phyloP scores from a whole-genome alignment of 768 basidiomycete genomes.

The Suillus sp. region DNA sequence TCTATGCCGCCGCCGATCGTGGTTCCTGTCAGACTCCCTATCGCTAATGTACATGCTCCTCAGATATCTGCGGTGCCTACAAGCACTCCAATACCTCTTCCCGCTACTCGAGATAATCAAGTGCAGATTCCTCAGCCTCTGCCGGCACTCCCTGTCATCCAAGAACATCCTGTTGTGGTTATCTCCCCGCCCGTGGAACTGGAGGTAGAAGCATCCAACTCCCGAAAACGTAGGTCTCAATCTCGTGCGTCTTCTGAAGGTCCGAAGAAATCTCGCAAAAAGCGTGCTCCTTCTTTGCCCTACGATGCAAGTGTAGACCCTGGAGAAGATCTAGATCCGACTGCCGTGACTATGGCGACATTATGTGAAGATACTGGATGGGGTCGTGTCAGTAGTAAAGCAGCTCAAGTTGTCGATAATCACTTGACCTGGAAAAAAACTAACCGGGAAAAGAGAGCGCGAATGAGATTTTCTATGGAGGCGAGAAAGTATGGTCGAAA shows the following conservation, averaged over 20 bases:
- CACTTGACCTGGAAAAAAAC: conserved; percentile 72
- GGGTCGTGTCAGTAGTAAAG: conserved; percentile 79
- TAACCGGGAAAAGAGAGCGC: conserved; percentile 65
- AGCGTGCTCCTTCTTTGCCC: conserved; percentile 51
- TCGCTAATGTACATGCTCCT: conserved; percentile 9
- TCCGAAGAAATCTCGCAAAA: conserved; percentile 38
- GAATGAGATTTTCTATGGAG: conserved; percentile 65
- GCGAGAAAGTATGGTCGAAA: conserved; percentile 72
- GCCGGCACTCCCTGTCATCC: not conserved
- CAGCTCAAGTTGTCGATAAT: conserved; percentile 67
- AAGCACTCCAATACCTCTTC: conserved; percentile 22
- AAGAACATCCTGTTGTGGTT: not conserved
- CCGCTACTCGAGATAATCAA: conserved; percentile 22
- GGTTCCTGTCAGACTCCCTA: conserved; percentile 14
- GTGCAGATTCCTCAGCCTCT: not conserved
- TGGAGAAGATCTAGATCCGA: conserved; percentile 82
- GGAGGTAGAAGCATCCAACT: conserved; percentile 13
- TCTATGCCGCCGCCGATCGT: conserved; percentile 12
- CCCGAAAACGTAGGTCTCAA: conserved; percentile 24
- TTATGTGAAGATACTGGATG: conserved; percentile 78
- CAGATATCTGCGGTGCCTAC: conserved; percentile 11
- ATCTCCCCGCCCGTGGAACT: conserved; percentile 8
- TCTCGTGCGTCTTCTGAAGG: conserved; percentile 21
- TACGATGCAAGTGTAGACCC: conserved; percentile 64
- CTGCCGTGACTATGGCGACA: conserved; percentile 77